Conservation (phyloP, 148 eudicot genomes). For the Rhododendron williamsianum region DNA sequence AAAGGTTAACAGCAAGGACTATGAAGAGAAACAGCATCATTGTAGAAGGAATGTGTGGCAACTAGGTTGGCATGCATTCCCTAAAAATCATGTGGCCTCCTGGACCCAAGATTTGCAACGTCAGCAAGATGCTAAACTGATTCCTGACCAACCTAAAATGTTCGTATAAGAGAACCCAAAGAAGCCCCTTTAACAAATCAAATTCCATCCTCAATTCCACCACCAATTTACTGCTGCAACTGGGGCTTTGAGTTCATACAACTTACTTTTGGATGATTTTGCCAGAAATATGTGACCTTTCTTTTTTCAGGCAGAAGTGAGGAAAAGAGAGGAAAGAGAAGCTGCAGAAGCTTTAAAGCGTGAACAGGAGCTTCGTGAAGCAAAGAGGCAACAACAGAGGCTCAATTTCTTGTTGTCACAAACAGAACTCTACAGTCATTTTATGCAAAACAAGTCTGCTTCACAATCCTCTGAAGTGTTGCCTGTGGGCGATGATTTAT, state of each 20-base stretch:
- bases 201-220: neutral
- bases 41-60: neutral
- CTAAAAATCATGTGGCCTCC: neutral
- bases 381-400: conserved; percentile 90
- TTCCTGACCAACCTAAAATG: neutral
- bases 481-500: conserved; percentile 37
- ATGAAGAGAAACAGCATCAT: neutral
- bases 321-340: conserved; percentile 89
- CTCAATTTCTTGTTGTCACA: conserved; percentile 93
- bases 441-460: conserved; percentile 88
- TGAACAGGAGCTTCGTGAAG: conserved; percentile 93
- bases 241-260: neutral
- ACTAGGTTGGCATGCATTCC: neutral
- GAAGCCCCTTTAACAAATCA: neutral
- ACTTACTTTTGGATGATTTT: neutral
- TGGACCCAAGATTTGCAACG: neutral
- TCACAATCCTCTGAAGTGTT: conserved; percentile 48
- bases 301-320: conserved; percentile 71
- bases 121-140: neutral
- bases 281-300: neutral
- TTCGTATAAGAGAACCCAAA: neutral
- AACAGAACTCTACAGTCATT: conserved; percentile 96
- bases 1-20: neutral
- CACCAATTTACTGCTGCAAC: neutral
- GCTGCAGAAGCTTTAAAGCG: conserved; percentile 97